Base-by-base conservation (phyloP, 352 stramenopile genomes). In the Phytophthora boehmeriae region DNA sequence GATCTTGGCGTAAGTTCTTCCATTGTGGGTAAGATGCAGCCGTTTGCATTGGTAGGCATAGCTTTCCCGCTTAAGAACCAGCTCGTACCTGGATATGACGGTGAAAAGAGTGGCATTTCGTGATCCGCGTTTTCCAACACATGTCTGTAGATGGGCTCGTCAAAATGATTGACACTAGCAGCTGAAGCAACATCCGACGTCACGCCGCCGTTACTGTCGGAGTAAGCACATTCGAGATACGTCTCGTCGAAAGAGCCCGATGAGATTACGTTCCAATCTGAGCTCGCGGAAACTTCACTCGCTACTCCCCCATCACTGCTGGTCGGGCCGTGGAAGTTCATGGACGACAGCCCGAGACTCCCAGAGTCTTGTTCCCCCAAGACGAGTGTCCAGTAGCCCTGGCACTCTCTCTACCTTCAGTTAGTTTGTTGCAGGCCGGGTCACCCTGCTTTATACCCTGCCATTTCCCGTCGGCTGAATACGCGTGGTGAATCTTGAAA, bases 211-310 rank as follows among this genome's bases (percentile, higher is more conserved):
- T 50, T 39, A 27, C 8, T 22, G 8, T 38, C 30, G 4, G n/a
- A 42, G 59, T 71, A 71, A 20, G 73, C 59, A 8, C 28, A 50
- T 58, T 74, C 68, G 47, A 77, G 58, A 56, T 71, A 77, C 22
- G 68, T 71, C 14, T 77, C 68, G 46, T 77, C 68, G 30, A 77
- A 77, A 5, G 68, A 74, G 47, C 48, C 63, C 1, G 68, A 73
- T 2, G 68, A 51, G 30, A 77, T 63, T 34, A 61, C 55, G 50
- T 73, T 59, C 68, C 68, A 77, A 51, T 74, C 64, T 19, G 67
- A 52, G 38, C 61, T 63, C 22, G n/a, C 27, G 32, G 49, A 59
- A 41, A 32, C 11, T 16, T 22, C 64, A 19, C 41, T 55, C 42
- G 39, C 47, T 25, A 56, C 35, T 36, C 52, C 38, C 23, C 32